These are phyloP conservation scores for Arachnomyces sp. DNA, from an alignment of 2,329 filamentous ascomycete genomes.

Conservation along the genomic window DNA sequence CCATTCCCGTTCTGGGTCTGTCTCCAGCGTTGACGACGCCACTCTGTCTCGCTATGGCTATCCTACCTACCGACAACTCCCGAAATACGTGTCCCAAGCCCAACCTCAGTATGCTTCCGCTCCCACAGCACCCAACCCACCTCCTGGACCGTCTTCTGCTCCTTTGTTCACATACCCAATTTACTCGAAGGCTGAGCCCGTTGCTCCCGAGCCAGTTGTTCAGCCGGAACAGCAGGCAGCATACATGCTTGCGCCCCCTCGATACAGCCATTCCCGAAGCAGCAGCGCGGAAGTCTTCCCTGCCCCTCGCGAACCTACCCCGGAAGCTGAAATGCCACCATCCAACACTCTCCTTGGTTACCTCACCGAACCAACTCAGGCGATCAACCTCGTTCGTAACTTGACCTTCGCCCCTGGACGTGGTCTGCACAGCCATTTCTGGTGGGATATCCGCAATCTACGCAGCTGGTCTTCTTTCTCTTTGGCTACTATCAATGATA, in stretches of 20 bases:
- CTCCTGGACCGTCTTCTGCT: constrained; percentile 21
- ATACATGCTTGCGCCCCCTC: constrained; percentile 24
- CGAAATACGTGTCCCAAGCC: constrained; percentile 43
- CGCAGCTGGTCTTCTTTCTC: constrained; percentile 77
- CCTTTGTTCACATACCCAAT: constrained; percentile 32
- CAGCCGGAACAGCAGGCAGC: constrained; percentile 22
- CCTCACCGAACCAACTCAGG: constrained; percentile 70
- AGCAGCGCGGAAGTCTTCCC: constrained; percentile 22
- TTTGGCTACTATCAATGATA: constrained; percentile 58
- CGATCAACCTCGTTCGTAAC: constrained; percentile 71
- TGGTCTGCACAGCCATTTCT: constrained; percentile 72
- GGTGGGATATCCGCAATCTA: constrained; percentile 91
- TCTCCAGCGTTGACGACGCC: constrained; percentile 58
- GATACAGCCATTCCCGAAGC: constrained; percentile 19
- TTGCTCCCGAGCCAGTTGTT: constrained; percentile 36
- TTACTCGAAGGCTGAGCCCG: constrained; percentile 23
- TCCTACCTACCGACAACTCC: constrained; percentile 73
- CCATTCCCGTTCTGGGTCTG: constrained; percentile 55
- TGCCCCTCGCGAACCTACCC: constrained; percentile 16
- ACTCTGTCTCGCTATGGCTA: constrained; percentile 65
- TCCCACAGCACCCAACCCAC: background rate
- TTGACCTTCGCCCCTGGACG: constrained; percentile 60
- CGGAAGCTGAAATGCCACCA: constrained; percentile 19
- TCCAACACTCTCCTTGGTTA: constrained; percentile 68
- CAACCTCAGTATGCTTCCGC: constrained; percentile 16